Evolutionary conservation across 345 rosid species (phyloP).

Genomic region (Angophora floribunda): DNA sequence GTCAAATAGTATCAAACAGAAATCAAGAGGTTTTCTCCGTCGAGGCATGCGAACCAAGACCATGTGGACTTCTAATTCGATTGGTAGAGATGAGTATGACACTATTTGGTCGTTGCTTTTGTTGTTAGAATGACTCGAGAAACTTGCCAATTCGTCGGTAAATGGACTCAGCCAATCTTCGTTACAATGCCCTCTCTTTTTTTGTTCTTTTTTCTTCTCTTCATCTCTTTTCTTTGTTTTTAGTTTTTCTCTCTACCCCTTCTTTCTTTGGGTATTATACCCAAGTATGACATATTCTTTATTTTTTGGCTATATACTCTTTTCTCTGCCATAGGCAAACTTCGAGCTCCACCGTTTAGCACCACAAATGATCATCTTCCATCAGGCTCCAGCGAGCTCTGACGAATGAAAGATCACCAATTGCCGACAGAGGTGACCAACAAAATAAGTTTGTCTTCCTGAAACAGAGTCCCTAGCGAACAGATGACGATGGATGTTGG

Average conservation of each 20-base stretch:
- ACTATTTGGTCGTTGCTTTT: rapidly evolving
- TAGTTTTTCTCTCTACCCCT: too few relatives aligned
- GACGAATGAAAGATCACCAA: background rate
- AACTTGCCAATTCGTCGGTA: background rate
- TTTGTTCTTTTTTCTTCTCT: background rate
- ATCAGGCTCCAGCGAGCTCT: background rate
- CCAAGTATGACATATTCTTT: too few relatives aligned
- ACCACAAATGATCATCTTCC: background rate
- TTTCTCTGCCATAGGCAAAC: background rate
- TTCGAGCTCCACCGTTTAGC: background rate
- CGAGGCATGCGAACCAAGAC: background rate
- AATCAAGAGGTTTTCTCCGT: background rate
- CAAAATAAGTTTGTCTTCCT: background rate
- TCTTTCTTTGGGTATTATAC: background rate
- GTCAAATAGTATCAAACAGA: background rate
- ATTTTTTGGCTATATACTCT: background rate
- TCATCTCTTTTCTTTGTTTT: too few relatives aligned
- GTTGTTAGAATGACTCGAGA: background rate
- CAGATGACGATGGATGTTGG: too few relatives aligned
- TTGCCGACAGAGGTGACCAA: background rate
- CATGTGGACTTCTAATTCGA: rapidly evolving
- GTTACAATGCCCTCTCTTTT: background rate
- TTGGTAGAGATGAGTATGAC: background rate
- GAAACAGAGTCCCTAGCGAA: background rate
- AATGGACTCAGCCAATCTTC: background rate